Conservation (phyloP, 176 grass and related monocot genomes). For the Triticum urartu region DNA sequence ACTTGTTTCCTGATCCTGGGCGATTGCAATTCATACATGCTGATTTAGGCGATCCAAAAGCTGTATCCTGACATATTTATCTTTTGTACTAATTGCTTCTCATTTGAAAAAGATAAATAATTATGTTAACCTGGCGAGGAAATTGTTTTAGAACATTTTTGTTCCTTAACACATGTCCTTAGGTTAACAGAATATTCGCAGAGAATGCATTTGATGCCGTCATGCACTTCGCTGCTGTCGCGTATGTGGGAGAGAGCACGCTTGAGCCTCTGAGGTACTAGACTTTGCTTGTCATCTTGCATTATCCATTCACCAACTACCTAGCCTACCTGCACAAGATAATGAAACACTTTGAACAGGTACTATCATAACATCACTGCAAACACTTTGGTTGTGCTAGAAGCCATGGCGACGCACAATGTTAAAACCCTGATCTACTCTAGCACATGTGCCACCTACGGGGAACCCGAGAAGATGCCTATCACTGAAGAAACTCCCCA, state of each 20-base stretch:
- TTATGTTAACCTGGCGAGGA: not conserved
- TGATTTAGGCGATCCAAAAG: constrained; percentile 77
- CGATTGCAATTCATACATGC: constrained; percentile 82
- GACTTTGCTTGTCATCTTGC: not conserved
- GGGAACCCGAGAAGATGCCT: constrained; percentile 94
- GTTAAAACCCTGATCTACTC: constrained; percentile 91
- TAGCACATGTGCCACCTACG: constrained; percentile 93
- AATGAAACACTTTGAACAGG: constrained; percentile 40
- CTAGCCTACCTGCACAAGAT: not conserved
- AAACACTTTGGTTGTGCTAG: constrained; percentile 82
- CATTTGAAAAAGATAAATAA: not conserved
- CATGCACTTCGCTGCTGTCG: constrained; percentile 90
- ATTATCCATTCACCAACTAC: not conserved
- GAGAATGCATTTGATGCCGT: constrained; percentile 89
- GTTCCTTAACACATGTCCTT: constrained; percentile 24
- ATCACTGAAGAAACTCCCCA: constrained; percentile 95
- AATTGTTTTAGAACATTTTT: not conserved
- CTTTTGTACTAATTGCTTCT: not conserved
- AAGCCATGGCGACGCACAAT: constrained; percentile 68
- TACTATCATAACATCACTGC: constrained; percentile 94
- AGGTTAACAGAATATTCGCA: constrained; percentile 77
- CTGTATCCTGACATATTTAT: constrained; percentile 47
- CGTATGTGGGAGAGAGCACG: constrained; percentile 89
- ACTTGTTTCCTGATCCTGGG: constrained; percentile 59
- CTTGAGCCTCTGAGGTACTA: constrained; percentile 82